Evolutionary conservation across 768 basidiomycete species (phyloP).

Genomic region (Cystofilobasidium macerans): DNA sequence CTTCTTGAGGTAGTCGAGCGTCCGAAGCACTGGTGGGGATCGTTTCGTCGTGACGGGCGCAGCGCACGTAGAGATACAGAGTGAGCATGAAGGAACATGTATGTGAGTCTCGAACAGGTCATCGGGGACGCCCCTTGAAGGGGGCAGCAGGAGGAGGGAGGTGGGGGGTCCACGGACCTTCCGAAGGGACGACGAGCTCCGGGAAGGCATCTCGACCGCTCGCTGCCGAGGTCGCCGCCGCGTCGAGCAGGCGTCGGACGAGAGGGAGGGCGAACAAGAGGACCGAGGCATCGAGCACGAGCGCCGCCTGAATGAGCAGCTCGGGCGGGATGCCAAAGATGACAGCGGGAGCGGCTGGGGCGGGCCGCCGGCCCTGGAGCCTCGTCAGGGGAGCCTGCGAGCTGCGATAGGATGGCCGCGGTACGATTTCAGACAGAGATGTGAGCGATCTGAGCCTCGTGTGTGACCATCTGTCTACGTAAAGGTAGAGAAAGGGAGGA

Average conservation of each 20-base stretch:
- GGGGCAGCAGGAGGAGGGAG: no score
- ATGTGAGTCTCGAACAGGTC: no score
- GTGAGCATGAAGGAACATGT: neutral
- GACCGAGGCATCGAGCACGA: neutral
- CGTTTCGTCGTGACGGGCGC: neutral
- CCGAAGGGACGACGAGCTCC: constrained; percentile 73
- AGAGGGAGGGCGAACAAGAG: neutral
- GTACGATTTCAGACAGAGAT: no score
- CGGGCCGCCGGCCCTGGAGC: no score
- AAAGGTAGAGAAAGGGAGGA: neutral
- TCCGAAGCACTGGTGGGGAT: constrained; percentile 60
- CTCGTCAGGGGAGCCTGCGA: no score
- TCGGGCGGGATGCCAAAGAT: no score
- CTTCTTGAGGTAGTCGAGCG: constrained; percentile 85
- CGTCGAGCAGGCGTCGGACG: neutral
- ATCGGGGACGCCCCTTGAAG: no score
- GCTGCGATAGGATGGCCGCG: no score
- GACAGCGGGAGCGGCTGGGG: no score
- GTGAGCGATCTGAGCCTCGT: no score
- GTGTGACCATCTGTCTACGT: no score
- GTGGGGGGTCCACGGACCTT: constrained; percentile 49
- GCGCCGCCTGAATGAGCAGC: neutral
- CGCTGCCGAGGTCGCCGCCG: neutral
- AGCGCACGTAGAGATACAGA: neutral
- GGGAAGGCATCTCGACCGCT: no score